phyloP scores from a whole-genome alignment of 192 early-diverging fungal genomes.

The Spizellomyces sp. region DNA sequence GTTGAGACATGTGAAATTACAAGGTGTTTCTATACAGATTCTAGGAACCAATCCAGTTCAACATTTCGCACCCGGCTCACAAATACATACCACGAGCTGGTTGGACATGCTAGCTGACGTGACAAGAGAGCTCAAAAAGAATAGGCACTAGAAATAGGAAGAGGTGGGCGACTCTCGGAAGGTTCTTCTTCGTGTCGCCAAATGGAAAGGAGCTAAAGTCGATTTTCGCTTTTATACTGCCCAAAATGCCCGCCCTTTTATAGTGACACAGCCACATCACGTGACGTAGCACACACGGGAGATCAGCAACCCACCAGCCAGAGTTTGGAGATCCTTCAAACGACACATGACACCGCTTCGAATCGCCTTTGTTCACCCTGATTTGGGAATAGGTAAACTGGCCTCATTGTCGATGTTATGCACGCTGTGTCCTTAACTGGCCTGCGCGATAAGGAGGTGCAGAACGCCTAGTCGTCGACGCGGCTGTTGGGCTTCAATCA shows the following conservation, averaged over 20 bases:
- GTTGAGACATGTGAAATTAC: neutral
- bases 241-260: no score
- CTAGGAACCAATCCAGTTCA: neutral
- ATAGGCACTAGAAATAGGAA: no score
- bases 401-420: neutral
- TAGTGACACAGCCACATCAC: no score
- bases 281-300: no score
- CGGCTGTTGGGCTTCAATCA: constrained; percentile 76
- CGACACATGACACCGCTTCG: neutral
- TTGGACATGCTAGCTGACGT: constrained; percentile 20
- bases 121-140: no score
- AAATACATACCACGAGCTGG: constrained; percentile 22
- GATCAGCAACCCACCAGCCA: no score
- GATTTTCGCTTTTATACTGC: no score
- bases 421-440: neutral
- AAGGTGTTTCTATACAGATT: neutral
- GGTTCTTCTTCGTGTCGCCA: no score
- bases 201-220: no score
- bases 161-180: no score
- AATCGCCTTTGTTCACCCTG: constrained; percentile 88
- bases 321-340: no score
- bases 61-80: neutral
- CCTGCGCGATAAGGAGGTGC: constrained; percentile 70
- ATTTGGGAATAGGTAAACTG: constrained; percentile 85
- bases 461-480: constrained; percentile 92